Percentiles rank a stretch among this genome's conserved stretches.
Evolutionary conservation across 1,284 basidiomycete species (phyloP).

Genomic region (Laetiporus sulphureus): DNA sequence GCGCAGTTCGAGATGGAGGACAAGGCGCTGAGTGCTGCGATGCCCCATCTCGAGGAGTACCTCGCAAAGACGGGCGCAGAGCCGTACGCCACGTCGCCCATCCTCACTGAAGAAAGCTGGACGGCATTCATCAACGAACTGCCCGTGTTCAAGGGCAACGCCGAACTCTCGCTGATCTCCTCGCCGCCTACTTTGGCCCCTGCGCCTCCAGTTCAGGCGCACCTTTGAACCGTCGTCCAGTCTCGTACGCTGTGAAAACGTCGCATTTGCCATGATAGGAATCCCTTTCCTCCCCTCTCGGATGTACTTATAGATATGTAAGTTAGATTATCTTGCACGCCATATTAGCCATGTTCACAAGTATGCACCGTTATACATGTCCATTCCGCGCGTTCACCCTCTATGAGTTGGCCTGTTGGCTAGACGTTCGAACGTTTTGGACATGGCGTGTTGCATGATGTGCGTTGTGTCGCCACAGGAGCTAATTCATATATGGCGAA

Average conservation of each 20-base stretch:
- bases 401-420: too few species aligned
- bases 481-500: too few species aligned
- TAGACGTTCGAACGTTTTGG: too few species aligned
- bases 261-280: not conserved
- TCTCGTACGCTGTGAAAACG: not conserved
- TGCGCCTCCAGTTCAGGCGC: slow-evolving; percentile 1
- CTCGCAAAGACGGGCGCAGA: slow-evolving; percentile 6
- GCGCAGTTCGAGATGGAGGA: slow-evolving; percentile 12
- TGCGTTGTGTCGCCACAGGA: too few species aligned
- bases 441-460: too few species aligned
- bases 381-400: too few species aligned
- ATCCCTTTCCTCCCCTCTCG: not conserved
- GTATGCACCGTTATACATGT: too few species aligned
- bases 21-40: slow-evolving; percentile 10
- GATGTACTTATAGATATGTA: not conserved
- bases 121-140: slow-evolving; percentile 6
- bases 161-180: not conserved
- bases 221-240: slow-evolving; percentile 2
- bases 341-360: too few species aligned
- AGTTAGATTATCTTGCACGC: too few species aligned
- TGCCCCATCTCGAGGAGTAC: slow-evolving; percentile 18
- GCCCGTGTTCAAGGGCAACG: slow-evolving; percentile 15
- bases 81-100: slow-evolving; percentile 6
- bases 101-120: slow-evolving; percentile 9
- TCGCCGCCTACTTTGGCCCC: not conserved